Base-by-base conservation (phyloP, 192 early-diverging fungal genomes). In the Entomortierella lignicola region DNA sequence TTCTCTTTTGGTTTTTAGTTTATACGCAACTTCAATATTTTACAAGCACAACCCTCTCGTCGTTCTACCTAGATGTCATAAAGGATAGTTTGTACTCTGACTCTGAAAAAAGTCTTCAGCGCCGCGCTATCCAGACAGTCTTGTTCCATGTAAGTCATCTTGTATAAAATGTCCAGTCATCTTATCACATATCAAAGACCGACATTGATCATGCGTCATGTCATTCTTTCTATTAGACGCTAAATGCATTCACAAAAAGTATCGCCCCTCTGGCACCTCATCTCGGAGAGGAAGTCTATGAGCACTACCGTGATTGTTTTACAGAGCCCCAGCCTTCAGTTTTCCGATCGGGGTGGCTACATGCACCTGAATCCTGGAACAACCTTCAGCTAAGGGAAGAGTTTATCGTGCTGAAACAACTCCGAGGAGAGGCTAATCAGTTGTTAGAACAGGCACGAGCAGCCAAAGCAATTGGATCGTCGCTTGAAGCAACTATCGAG, bases 61-160 rank as follows among this genome's bases (percentile, higher is more conserved):
- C 92, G 4, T 91, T 93, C 61, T 94, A 94, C 81, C 89, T 93
- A 86, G 92, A 94, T 56, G 83, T 91, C 5, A 87, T 92, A 74
- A 94, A 94, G 79, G 93, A 94, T 66, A 83, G 90, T 32, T 82
- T 94, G 5, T 94, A 94, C 51, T 89, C 88, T 25, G 85, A 89
- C 50, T 51, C 72, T 23, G 31, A 63, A 21, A 51, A 69, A 23
- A 77, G 85, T 41, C 11, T 66, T 0, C 57, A 81, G 42, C 86
- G 93, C 55, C 83, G 85, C n/a, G 89, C 85, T 20, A 86, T 88
- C 37, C 91, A 92, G 66, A 87, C 90, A 0, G 88, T 88, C 20
- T 71, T 93, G 20, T 90, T 85, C 63, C 85, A 92, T 52, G 87
- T 86, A 80, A 53, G 81, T 60, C 0, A 56, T 44, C 25, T n/a